Base-by-base conservation (phyloP, 768 basidiomycete genomes). In the Pisolithus microcarpus region DNA sequence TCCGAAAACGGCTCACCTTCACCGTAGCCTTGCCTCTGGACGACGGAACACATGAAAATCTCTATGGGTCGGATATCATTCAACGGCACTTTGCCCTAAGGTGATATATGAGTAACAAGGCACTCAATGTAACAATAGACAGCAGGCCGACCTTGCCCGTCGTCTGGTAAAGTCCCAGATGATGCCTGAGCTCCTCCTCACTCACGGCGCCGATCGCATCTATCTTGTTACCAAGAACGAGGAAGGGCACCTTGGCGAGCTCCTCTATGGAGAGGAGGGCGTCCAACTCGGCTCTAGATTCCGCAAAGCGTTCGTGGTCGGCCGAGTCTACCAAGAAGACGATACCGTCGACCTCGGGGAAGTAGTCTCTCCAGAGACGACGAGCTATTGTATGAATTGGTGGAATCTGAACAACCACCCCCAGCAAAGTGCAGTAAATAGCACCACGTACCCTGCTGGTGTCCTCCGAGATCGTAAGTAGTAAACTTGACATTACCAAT, bases 21-120 rank as follows among this genome's bases (percentile, higher is more conserved):
- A 53, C 93, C 95, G 68, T 99, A 98, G 46, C 95, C 95, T 70
- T 96, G 93, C 68, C 95, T 80, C 79, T 95, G 92, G 50, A 99
- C 96, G 51, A 99, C 96, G 13, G 96, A 98, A 76, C 94, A 97
- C 96, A 99, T 99, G 83, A 97, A 99, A 60, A 98, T 80, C 67
- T 99, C 96, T 69, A 99, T 97, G 16, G 96, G 96, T 53, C 96
- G 83, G 59, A 98, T 98, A 69, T 97, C 95, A 60, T 76, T 88
- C 64, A 99, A 81, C 53, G 93, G 95, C 37, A 96, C 90, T 70
- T 98, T 98, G 67, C 96, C 96, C 94, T 96, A 58, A 31, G 38
- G 23, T 8, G 45, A 28, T 19, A 18, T 26, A 24, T 30, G 45
- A 38, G 65, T 44, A 61, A 34, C 37, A 40, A 28, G 2, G 38